Evolutionary conservation across 306 rosid species (phyloP).

Genomic region (Fragaria iinumae): DNA sequence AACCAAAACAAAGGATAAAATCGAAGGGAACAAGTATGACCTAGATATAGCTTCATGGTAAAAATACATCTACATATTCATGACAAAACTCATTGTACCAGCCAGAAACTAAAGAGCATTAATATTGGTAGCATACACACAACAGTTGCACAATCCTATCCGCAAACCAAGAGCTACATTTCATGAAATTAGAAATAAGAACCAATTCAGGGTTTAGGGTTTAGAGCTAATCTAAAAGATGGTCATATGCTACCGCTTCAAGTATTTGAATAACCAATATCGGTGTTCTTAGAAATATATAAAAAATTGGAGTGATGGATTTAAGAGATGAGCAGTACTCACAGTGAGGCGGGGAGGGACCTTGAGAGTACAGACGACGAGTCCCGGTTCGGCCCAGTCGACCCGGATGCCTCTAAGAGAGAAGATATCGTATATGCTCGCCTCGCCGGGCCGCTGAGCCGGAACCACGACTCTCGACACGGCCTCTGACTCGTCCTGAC

Average conservation of each 20-base stretch:
- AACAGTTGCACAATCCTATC: too few species aligned
- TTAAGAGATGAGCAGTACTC: neutral
- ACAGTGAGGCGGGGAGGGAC: constrained; percentile 76
- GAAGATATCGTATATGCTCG: constrained; percentile 20
- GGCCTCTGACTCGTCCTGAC: constrained; percentile 37
- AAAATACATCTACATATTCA: too few species aligned
- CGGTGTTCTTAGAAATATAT: too few species aligned
- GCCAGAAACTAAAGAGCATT: too few species aligned
- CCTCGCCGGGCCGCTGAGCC: constrained; percentile 21
- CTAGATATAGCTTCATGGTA: too few species aligned
- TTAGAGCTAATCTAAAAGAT: too few species aligned
- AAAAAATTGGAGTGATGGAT: too few species aligned
- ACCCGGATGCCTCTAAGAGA: constrained; percentile 63
- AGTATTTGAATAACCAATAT: neutral
- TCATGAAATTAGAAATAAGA: neutral
- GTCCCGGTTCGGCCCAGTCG: constrained; percentile 65
- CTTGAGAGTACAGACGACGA: constrained; percentile 56
- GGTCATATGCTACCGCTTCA: too few species aligned
- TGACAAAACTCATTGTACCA: too few species aligned
- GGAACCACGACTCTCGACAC: constrained; percentile 45
- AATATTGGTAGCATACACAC: neutral
- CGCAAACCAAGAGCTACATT: neutral
- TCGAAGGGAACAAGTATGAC: too few species aligned
- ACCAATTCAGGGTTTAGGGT: neutral
- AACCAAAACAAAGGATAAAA: too few species aligned